phyloP scores from a whole-genome alignment of 192 early-diverging fungal species.

The Funneliformis mosseae region DNA sequence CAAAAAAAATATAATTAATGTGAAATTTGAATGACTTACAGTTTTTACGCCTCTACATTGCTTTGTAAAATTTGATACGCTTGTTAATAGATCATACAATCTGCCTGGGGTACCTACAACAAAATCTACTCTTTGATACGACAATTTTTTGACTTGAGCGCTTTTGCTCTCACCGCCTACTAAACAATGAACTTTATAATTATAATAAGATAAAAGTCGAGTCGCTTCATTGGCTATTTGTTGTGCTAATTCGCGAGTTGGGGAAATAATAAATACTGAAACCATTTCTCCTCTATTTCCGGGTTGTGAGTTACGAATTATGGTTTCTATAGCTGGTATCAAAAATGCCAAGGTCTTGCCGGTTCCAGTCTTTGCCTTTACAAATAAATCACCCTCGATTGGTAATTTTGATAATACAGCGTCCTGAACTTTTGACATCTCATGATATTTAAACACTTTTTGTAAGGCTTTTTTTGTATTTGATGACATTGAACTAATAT shows the following conservation, averaged over 20 bases:
- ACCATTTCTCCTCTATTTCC: constrained; percentile 51
- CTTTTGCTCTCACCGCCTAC: constrained; percentile 76
- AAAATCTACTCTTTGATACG: constrained; percentile 69
- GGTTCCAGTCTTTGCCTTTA: constrained; percentile 96
- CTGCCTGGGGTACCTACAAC: constrained; percentile 97
- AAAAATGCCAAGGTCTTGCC: constrained; percentile 98
- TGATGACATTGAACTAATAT: constrained; percentile 47
- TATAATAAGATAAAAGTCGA: constrained; percentile 60
- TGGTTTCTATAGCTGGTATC: constrained; percentile 81
- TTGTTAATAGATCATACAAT: constrained; percentile 71
- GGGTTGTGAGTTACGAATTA: constrained; percentile 51
- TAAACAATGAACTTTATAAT: constrained; percentile 67
- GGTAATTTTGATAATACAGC: constrained; percentile 76
- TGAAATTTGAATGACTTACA: constrained; percentile 34
- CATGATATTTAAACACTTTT: constrained; percentile 69
- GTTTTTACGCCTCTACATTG: constrained; percentile 54
- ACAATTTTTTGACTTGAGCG: constrained; percentile 54
- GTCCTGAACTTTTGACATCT: constrained; percentile 84
- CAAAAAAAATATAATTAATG: background rate
- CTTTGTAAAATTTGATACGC: constrained; percentile 53
- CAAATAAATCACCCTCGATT: constrained; percentile 78
- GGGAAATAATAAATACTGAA: constrained; percentile 78
- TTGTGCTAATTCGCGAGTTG: constrained; percentile 90
- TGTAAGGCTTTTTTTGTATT: constrained; percentile 61
- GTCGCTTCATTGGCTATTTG: constrained; percentile 80